phyloP scores from a whole-genome alignment of 257 asterid genomes.

The Nemophila menziesii region DNA sequence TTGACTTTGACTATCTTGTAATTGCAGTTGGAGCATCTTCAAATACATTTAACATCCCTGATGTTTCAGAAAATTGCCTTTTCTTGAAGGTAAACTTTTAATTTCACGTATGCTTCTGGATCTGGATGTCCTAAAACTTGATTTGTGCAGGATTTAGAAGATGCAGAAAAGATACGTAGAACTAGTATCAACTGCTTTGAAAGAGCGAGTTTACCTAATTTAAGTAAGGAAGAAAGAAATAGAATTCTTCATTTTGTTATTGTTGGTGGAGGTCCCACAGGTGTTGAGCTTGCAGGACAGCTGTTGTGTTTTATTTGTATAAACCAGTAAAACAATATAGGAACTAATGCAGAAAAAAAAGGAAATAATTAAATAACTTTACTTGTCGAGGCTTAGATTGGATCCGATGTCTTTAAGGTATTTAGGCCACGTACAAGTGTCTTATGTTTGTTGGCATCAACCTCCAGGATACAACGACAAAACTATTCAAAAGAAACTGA shows the following conservation, averaged over 20 bases:
- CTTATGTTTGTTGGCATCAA: no score
- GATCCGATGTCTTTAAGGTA: no score
- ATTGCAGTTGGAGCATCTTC: slow-evolving; percentile 81
- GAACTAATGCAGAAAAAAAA: no score
- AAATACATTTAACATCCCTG: slow-evolving; percentile 92
- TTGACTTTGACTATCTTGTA: slow-evolving; percentile 92
- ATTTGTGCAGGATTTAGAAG: slow-evolving; percentile 70
- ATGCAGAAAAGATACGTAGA: slow-evolving; percentile 89
- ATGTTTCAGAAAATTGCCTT: slow-evolving; percentile 83
- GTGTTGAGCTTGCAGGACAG: slow-evolving; percentile 77
- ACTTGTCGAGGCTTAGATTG: no score
- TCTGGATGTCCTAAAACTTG: not conserved
- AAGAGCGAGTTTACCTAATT: slow-evolving; percentile 65
- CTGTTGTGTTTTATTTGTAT: no score
- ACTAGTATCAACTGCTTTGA: slow-evolving; percentile 77
- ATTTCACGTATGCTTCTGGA: not conserved
- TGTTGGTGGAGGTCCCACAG: slow-evolving; percentile 98
- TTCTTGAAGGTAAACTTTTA: slow-evolving; percentile 63
- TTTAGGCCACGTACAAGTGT: no score
- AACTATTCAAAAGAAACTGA: no score
- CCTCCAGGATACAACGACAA: no score
- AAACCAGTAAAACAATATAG: no score
- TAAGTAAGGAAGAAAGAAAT: slow-evolving; percentile 72
- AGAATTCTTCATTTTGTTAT: slow-evolving; percentile 82
- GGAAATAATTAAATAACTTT: no score